phyloP scores from a whole-genome alignment of 768 basidiomycete species.

The Agrocybe chaxingu region DNA sequence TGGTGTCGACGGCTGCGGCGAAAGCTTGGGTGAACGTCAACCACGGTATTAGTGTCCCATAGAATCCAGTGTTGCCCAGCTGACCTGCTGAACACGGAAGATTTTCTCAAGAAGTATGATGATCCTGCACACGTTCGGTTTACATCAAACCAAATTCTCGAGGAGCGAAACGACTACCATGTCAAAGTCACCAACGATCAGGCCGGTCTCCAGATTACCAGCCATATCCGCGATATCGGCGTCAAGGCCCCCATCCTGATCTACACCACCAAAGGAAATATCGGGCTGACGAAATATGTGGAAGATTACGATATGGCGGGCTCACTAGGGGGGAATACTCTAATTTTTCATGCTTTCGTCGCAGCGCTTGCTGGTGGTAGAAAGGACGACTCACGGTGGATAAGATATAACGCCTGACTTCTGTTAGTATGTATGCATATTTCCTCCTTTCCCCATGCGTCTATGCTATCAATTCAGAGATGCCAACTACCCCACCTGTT shows the following conservation, averaged over 20 bases:
- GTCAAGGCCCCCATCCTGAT: slow-evolving; percentile 11
- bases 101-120: slow-evolving; percentile 8
- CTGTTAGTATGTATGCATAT: too few relatives aligned
- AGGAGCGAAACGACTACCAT: not conserved
- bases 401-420: too few relatives aligned
- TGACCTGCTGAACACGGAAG: not conserved
- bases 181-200: slow-evolving; percentile 1
- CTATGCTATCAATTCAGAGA: too few relatives aligned
- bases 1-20: slow-evolving; percentile 17
- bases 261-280: not conserved
- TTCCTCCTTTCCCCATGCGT: too few relatives aligned
- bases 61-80: not conserved
- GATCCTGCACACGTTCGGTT: slow-evolving; percentile 6
- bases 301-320: not conserved
- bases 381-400: too few relatives aligned
- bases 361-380: too few relatives aligned
- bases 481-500: too few relatives aligned
- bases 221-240: slow-evolving; percentile 9
- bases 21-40: slow-evolving; percentile 25
- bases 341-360: too few relatives aligned
- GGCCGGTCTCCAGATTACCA: slow-evolving; percentile 7
- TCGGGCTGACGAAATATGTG: slow-evolving; percentile 8
- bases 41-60: slow-evolving; percentile 12
- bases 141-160: slow-evolving; percentile 10
- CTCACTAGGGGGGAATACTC: too few relatives aligned